Evolutionary conservation across 495 filamentous ascomycete genomes (phyloP).

Genomic region (Penicillium simplicissimum): DNA sequence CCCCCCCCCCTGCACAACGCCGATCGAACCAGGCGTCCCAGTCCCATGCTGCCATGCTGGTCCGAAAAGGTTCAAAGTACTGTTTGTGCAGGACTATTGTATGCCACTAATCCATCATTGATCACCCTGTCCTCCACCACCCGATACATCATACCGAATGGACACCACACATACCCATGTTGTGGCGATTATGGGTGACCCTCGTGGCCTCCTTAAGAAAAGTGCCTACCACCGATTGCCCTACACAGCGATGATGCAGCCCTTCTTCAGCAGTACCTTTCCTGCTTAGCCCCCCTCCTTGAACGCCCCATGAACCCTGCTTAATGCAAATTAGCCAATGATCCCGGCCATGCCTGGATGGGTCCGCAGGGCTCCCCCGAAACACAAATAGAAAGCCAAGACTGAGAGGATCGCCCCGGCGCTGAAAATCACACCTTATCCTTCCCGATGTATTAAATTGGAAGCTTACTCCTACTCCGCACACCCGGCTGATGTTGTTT

Average conservation of each 20-base stretch:
- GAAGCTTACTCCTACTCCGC: not conserved
- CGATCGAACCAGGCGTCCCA: not conserved
- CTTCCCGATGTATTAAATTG: not conserved
- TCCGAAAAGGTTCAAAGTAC: not conserved
- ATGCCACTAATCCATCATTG: not conserved
- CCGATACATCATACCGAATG: not conserved
- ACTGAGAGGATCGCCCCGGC: not conserved
- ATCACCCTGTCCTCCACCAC: not conserved
- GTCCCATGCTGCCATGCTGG: not conserved
- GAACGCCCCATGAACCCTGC: not conserved
- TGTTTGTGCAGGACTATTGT: not conserved
- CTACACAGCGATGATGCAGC: not conserved
- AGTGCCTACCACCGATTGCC: not conserved
- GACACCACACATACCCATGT: not conserved
- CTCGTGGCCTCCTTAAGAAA: not conserved
- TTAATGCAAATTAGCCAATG: conserved; percentile 1
- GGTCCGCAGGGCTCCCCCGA: not conserved
- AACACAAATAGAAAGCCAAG: conserved; percentile 1
- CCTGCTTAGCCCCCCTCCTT: not conserved
- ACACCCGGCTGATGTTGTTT: not conserved
- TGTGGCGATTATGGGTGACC: not conserved
- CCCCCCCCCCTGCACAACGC: not conserved
- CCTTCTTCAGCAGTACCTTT: conserved; percentile 1
- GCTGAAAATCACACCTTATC: conserved; percentile 1
- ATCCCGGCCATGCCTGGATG: not conserved